Evolutionary conservation across 2,329 filamentous ascomycete species (phyloP), one percentile per base, ranked within the genome.

Genomic region (Botryotinia narcissicola): DNA sequence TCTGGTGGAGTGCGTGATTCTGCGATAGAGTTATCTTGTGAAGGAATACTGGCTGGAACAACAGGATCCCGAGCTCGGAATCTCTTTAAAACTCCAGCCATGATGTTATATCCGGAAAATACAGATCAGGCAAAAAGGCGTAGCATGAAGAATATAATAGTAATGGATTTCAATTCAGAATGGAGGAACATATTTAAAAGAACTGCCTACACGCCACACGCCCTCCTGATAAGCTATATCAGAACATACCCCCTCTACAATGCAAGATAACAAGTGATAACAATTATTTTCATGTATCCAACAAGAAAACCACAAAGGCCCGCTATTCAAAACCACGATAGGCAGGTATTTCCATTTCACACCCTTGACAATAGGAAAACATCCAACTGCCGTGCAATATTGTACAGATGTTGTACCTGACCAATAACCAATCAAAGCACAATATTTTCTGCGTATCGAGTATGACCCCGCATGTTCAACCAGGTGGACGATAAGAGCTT

Each of bases 11-110:
- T 32, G 2, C 67, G 40, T 6, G 62, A 68, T 12, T 25, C 25
- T 10, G 32, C 35, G 4, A 72, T 51, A 12, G 48, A 68, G 10
- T 68, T 32, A 7, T 61, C 20, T 4, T 63, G 42, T 25, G 71
- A 60, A 22, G 37, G 20, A 68, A 40, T 37, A 16, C 29, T 46
- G 18, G 16, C 44, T 22, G 42, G 14, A 35, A 14, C 29, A 20
- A 42, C 32, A 18, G 71, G 32, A 46, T 35, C 25, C 35, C 63
- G 48, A 59, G 60, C 40, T n/a, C 25, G 62, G 10, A 68, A 48
- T 46, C 62, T 32, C 42, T 72, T 48, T 25, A 72, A 32, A 9
- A 60, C 18, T 37, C 42, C 29, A 46, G 71, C 32, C 71, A 72
- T 72, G 25, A 51, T 72, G 51, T 32, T 42, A 16, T 42, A 5